Evolutionary conservation across 176 grass and related monocot species (phyloP).

Genomic region (Zizania latifolia): DNA sequence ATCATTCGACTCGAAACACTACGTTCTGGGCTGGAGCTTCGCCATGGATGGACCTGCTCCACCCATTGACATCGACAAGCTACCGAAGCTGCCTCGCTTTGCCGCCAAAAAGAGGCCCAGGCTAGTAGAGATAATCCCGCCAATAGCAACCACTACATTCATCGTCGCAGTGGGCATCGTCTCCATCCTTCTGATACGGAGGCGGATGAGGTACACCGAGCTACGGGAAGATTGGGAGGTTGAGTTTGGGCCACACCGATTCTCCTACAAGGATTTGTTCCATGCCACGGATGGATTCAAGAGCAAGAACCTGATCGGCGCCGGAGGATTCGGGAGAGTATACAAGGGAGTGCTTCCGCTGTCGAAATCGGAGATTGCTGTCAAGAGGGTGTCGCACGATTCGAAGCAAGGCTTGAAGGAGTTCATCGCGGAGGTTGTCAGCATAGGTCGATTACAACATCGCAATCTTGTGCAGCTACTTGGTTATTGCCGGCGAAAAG

Average conservation of each 20-base stretch:
- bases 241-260: slow-evolving; percentile 17
- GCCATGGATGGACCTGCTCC: no score
- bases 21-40: no score
- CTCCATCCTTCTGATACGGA: no score
- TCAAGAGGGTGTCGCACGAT: slow-evolving; percentile 36
- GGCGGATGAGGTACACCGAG: background rate
- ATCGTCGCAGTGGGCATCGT: background rate
- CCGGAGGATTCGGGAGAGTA: slow-evolving; percentile 41
- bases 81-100: no score
- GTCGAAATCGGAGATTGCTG: slow-evolving; percentile 31
- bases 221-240: slow-evolving; percentile 23
- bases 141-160: background rate
- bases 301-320: slow-evolving; percentile 25
- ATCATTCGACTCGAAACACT: no score
- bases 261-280: slow-evolving; percentile 5
- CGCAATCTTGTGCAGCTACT: slow-evolving; percentile 44
- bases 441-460: slow-evolving; percentile 36
- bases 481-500: slow-evolving; percentile 40
- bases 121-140: background rate
- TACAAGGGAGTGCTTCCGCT: slow-evolving; percentile 27
- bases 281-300: background rate
- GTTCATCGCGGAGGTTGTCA: slow-evolving; percentile 42
- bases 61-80: no score
- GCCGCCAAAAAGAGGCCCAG: background rate
- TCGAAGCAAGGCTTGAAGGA: slow-evolving; percentile 39